These are phyloP conservation scores for Boletus insuetus DNA, from an alignment of 768 basidiomycete species.

Conservation along the genomic window DNA sequence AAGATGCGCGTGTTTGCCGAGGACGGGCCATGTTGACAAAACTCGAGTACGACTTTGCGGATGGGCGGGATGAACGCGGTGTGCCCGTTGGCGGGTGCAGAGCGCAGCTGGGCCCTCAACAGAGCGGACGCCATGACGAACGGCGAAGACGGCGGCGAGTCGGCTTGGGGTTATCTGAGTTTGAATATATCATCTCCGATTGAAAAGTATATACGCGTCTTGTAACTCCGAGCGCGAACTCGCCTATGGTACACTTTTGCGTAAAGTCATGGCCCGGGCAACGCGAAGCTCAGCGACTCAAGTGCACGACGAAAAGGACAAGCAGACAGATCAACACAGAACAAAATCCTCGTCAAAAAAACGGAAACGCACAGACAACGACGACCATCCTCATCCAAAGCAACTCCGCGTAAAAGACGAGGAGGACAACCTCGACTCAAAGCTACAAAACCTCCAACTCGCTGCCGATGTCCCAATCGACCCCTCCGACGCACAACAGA, in stretches of 20 bases:
- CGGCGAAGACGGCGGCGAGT: neutral
- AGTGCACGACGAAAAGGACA: conserved; percentile 13
- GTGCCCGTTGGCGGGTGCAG: conserved; percentile 73
- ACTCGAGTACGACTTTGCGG: conserved; percentile 88
- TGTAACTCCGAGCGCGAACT: conserved; percentile 16
- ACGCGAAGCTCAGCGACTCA: conserved; percentile 59
- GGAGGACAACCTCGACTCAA: conserved; percentile 18
- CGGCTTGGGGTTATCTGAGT: conserved; percentile 23
- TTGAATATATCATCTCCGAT: conserved; percentile 16
- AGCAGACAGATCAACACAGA: conserved; percentile 28
- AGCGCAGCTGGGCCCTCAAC: conserved; percentile 47
- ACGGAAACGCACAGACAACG: conserved; percentile 58
- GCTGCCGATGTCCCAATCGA: conserved; percentile 49
- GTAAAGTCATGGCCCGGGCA: conserved; percentile 64
- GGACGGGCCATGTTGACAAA: conserved; percentile 79
- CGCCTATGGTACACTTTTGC: conserved; percentile 19
- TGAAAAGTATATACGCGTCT: conserved; percentile 16
- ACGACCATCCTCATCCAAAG: conserved; percentile 52
- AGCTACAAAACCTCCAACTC: conserved; percentile 31
- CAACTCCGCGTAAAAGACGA: conserved; percentile 42
- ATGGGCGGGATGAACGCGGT: conserved; percentile 69
- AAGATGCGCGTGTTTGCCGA: conserved; percentile 70
- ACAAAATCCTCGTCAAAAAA: conserved; percentile 48
- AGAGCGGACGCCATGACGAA: conserved; percentile 38
- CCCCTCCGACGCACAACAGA: conserved; percentile 44